Base-by-base conservation (phyloP, 164 flowering plant genomes). In the Macadamia integrifolia region DNA sequence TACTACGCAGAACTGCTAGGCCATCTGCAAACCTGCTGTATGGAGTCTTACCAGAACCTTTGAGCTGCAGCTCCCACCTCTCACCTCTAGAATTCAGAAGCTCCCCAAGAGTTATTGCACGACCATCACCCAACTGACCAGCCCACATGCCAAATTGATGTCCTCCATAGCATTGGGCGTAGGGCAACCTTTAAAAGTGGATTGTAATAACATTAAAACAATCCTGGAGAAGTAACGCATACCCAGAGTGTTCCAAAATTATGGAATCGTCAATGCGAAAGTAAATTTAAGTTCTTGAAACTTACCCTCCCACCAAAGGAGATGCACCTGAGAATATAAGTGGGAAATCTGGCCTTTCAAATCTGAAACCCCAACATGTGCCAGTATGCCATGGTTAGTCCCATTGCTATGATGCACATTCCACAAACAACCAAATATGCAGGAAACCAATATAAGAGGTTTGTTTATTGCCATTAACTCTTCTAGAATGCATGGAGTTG, bases 71-170 rank as follows among this genome's bases (percentile, higher is more conserved):
- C 69, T 95, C 99, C 98, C 98, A 92, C 71, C 98, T 87, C 82
- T 89, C 90, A 62, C 85, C 81, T 68, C 75, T 85, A 1, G 90
- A 87, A 74, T 92, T 95, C 31, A 95, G 58, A 71, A 92, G 57
- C 75, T 95, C 98, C 14, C 98, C 99, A 14, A 95, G 85, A 6
- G 99, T 90, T 66, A 95, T 87, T 50, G 99, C 98, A 61, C 99
- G 87, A 58, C 98, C 98, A 86, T 95, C 99, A 73, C 98, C 99
- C 68, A 95, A 78, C 82, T 95, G 99, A 58, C 97, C 99, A 76
- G 99, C 99, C 98, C 98, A 95, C 81, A 78, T 85, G 52, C 99
- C 99, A 82, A 95, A 95, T 69, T 95, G 99, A 80, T 95, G 99
- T 49, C 99, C 99, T 61, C 99, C 99, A 80, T 95, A 95, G 81